Evolutionary conservation across 345 rosid genomes (phyloP).

Genomic region (Raphanus raphanistrum): DNA sequence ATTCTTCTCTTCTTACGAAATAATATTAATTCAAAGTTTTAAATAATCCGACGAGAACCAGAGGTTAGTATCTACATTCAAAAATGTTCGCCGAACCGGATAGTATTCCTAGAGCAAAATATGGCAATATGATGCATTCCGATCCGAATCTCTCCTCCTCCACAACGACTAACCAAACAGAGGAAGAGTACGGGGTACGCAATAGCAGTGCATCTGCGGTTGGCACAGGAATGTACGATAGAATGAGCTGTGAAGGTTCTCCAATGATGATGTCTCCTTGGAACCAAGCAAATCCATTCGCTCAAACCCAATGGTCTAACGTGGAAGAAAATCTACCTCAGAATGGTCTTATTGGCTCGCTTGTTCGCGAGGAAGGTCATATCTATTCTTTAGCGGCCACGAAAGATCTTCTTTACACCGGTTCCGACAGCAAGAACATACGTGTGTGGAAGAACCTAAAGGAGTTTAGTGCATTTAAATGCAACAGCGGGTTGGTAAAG

Average conservation of each 20-base stretch:
- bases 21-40: background rate
- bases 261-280: slow-evolving; percentile 97
- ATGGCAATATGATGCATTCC: slow-evolving; percentile 38
- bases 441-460: slow-evolving; percentile 92
- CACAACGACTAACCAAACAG: slow-evolving; percentile 28
- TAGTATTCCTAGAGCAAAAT: slow-evolving; percentile 39
- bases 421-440: slow-evolving; percentile 95
- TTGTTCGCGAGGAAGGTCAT: slow-evolving; percentile 91
- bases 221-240: slow-evolving; percentile 51
- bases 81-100: slow-evolving; percentile 41
- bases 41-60: background rate
- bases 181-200: slow-evolving; percentile 53
- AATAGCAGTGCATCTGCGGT: slow-evolving; percentile 73
- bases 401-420: slow-evolving; percentile 86
- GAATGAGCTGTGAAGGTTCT: slow-evolving; percentile 86
- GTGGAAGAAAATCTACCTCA: slow-evolving; percentile 52
- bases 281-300: slow-evolving; percentile 69
- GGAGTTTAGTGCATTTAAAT: slow-evolving; percentile 84
- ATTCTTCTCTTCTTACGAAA: background rate
- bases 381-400: slow-evolving; percentile 86
- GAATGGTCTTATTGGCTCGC: slow-evolving; percentile 78
- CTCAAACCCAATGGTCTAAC: slow-evolving; percentile 48
- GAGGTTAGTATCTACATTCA: background rate
- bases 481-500: slow-evolving; percentile 90
- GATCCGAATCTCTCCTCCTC: slow-evolving; percentile 52